These are phyloP conservation scores for Fusarium torreyae DNA, from an alignment of 2,329 filamentous ascomycete species.

Conservation along the genomic window DNA sequence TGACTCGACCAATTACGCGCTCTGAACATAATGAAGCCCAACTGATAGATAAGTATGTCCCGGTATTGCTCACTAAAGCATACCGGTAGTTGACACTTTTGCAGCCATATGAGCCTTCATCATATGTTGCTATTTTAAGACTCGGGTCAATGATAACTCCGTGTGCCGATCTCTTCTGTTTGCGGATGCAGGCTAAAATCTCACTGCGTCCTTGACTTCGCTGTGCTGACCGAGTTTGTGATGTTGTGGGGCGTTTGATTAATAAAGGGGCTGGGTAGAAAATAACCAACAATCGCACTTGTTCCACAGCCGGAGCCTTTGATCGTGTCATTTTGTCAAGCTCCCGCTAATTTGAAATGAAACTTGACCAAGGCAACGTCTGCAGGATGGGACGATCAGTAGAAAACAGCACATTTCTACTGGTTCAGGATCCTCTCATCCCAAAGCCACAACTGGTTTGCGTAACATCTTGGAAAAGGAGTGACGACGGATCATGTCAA, in stretches of 20 bases:
- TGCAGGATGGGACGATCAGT: background rate
- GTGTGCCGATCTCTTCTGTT: background rate
- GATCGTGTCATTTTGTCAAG: background rate
- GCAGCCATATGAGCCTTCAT: background rate
- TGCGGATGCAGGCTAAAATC: background rate
- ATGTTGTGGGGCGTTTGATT: slow-evolving; percentile 8
- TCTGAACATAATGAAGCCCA: too few species aligned
- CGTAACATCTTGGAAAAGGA: background rate
- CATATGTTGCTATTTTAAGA: background rate
- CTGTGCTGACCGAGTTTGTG: background rate
- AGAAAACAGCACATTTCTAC: background rate
- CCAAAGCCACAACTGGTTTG: background rate
- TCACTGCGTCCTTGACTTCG: slow-evolving; percentile 3
- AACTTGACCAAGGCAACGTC: background rate
- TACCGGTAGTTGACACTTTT: too few species aligned
- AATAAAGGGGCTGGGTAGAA: background rate
- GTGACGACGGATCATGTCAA: background rate
- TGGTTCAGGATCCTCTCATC: background rate
- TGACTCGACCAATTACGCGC: too few species aligned
- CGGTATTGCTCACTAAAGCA: too few species aligned
- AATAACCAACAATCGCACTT: background rate
- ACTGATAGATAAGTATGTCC: too few species aligned
- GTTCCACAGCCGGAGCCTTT: background rate
- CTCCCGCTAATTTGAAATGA: background rate
- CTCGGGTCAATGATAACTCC: background rate